Evolutionary conservation across 257 asterid genomes (phyloP).

Genomic region (Primulina tabacum): DNA sequence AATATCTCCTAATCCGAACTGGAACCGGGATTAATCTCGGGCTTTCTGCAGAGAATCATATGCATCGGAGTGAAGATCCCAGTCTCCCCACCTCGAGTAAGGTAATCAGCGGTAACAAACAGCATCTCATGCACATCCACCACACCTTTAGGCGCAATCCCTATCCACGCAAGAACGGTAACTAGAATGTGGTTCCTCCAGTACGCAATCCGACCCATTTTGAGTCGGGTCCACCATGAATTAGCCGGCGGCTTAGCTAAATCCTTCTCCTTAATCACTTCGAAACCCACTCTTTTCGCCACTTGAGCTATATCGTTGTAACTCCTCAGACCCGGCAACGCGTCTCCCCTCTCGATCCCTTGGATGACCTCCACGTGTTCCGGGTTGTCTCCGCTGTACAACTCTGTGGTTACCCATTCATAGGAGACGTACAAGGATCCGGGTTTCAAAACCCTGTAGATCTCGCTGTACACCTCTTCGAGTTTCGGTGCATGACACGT

Average conservation of each 20-base stretch:
- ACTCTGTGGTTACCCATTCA: constrained; percentile 82
- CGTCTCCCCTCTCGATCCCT: constrained; percentile 79
- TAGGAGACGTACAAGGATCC: constrained; percentile 62
- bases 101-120: constrained; percentile 71
- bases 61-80: constrained; percentile 85
- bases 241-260: constrained; percentile 63
- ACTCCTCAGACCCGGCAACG: constrained; percentile 64
- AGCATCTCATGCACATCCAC: constrained; percentile 88
- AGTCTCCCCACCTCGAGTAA: constrained; percentile 66
- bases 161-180: constrained; percentile 54
- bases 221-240: constrained; percentile 83
- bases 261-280: constrained; percentile 58
- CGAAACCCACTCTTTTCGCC: constrained; percentile 64
- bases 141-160: constrained; percentile 73
- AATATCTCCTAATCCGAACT: constrained; percentile 15
- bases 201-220: constrained; percentile 74
- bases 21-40: constrained; percentile 36
- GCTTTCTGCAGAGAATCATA: constrained; percentile 85
- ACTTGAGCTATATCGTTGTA: constrained; percentile 52
- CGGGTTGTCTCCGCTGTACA: constrained; percentile 44
- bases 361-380: constrained; percentile 77
- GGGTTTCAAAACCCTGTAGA: constrained; percentile 68
- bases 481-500: constrained; percentile 76
- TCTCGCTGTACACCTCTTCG: constrained; percentile 68
- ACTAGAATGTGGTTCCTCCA: constrained; percentile 80